phyloP scores from a whole-genome alignment of 1,284 basidiomycete species.

The Heliocybe sulcata region DNA sequence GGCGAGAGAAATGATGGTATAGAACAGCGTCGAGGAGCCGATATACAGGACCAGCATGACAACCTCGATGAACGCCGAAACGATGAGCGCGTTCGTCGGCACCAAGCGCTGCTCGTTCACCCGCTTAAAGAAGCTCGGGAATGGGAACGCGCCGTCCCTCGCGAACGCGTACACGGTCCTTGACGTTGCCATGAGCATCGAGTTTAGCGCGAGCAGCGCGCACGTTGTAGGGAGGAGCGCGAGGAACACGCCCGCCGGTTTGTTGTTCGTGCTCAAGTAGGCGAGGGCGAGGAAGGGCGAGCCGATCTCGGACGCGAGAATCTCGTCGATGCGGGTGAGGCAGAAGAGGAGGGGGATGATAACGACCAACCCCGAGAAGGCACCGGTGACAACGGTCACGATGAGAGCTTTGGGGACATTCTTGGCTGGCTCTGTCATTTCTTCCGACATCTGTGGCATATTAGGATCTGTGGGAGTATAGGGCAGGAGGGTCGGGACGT shows the following conservation, averaged over 20 bases:
- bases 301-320: background rate
- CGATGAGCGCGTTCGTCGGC: background rate
- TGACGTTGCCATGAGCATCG: background rate
- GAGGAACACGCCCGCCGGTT: background rate
- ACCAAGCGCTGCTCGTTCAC: background rate
- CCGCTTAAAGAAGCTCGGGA: background rate
- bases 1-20: background rate
- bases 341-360: background rate
- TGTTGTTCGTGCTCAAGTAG: background rate
- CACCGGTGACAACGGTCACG: background rate
- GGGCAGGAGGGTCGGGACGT: no score
- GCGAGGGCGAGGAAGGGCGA: background rate
- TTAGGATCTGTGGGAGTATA: no score
- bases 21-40: background rate
- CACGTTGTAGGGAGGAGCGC: background rate
- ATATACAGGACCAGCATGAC: background rate
- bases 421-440: background rate
- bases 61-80: background rate
- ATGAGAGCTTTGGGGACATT: background rate
- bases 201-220: background rate
- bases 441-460: background rate
- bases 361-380: background rate
- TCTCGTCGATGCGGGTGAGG: background rate
- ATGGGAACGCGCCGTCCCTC: background rate
- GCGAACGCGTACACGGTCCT: background rate